Conservation (phyloP, 2,329 filamentous ascomycete genomes). For the Monilinia vaccinii-corymbosi region DNA sequence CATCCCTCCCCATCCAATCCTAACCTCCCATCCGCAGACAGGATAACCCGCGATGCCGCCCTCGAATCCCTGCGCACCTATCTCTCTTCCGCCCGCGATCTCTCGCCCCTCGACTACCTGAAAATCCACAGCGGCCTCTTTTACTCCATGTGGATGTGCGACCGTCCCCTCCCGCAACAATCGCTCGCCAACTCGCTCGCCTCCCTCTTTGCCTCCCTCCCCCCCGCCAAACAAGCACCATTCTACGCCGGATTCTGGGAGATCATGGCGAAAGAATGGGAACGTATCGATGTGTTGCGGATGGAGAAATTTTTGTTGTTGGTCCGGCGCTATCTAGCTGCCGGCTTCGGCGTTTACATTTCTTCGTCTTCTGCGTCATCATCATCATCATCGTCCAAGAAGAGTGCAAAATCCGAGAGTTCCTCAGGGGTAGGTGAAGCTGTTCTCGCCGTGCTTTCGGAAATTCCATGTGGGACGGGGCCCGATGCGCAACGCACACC, state of each 20-base stretch:
- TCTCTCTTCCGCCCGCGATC: slow-evolving; percentile 50
- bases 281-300: slow-evolving; percentile 60
- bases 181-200: slow-evolving; percentile 71
- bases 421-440: slow-evolving; percentile 13
- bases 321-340: slow-evolving; percentile 66
- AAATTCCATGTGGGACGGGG: slow-evolving; percentile 30
- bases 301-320: slow-evolving; percentile 92
- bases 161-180: slow-evolving; percentile 82
- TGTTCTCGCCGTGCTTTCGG: slow-evolving; percentile 40
- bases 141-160: slow-evolving; percentile 90
- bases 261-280: slow-evolving; percentile 61
- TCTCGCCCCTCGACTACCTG: slow-evolving; percentile 62
- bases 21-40: slow-evolving; percentile 44
- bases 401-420: not conserved
- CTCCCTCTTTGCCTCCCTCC: slow-evolving; percentile 53
- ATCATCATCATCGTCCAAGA: not conserved
- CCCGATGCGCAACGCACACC: slow-evolving; percentile 43
- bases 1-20: not conserved
- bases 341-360: slow-evolving; percentile 47
- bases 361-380: not conserved
- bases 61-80: slow-evolving; percentile 69
- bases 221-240: slow-evolving; percentile 34
- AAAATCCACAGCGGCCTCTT: slow-evolving; percentile 96
- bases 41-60: slow-evolving; percentile 67
- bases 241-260: slow-evolving; percentile 61